Evolutionary conservation across 2,329 filamentous ascomycete species (phyloP), one percentile per base, ranked within the genome.

Genomic region (Camptophora hylomeconis): DNA sequence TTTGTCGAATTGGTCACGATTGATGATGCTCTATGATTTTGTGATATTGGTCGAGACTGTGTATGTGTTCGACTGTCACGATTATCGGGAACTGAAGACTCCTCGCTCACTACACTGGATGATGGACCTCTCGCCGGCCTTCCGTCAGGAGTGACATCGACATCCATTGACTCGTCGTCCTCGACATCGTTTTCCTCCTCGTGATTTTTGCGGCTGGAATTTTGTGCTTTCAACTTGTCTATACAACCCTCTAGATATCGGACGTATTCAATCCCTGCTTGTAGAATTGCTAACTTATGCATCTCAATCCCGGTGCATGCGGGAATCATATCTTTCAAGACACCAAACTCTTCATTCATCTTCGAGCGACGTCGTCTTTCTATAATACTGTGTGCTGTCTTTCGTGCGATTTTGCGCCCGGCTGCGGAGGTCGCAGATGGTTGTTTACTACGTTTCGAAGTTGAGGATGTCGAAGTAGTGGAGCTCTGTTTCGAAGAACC

Each of bases 291-390:
- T 33, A 95, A 61, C 57, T 98, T 98, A 56, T 95, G 89, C 89
- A 95, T 95, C 48, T 95, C 87, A 42, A 76, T 71, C 5, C 84
- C 86, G n/a, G 71, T 74, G 53, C 89, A 95, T 2, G 89, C 87
- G 1, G 89, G 89, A 33, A 95, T 92, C 80, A 98, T 84, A 45
- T 78, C 72, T 58, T 95, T 95, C 41, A 95, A 60, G 10, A 92
- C 79, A 2, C 75, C 80, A 58, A 95, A 95, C 57, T 95, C 89
- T 52, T 95, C 87, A 45, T 98, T 95, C 87, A 95, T 98, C 63
- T 95, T 98, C 8, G 82, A 92, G 38, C 89, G 67, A 45, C 89
- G 64, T 33, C 87, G 64, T 24, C 89, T 67, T 59, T 98, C 89
- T 44, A 95, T 98, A 41, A 95, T 58, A 47, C 84, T 94, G 50